Base-by-base conservation (phyloP, 1,139 yeast species). In the Candida gigantensis region DNA sequence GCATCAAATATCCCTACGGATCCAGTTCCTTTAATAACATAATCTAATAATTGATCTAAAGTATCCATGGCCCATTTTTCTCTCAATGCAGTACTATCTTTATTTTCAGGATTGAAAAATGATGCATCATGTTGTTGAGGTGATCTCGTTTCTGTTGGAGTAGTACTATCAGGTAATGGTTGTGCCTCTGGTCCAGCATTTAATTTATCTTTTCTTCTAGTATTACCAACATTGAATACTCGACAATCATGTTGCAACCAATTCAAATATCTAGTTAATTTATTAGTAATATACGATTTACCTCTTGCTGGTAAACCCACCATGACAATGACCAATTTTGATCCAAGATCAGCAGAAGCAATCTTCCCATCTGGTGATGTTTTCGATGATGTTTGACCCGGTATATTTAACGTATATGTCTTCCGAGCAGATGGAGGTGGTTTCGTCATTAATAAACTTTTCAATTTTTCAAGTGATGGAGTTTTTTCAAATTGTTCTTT, bases 11-110 rank as follows among this genome's bases (percentile, higher is more conserved):
- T 88, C 2, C 97, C 98, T 10, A 90, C 97, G 3, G 90, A 82
- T 2, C 97, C 97, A 21, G 81, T 78, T 0, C 90, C 95, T 18
- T 77, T 73, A 36, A 88, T 60, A 5, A 92, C 77, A 58, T 86
- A 90, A 51, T 88, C 94, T 26, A 92, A 68, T 43, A 92, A 63
- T 52, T 84, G 86, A 43, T 88, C 95, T 41, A 92, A 67, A 0
- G 97, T 92, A 47, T 90, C 96, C 81, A 85, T 82, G 0, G 98
- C 98, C 97, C 97, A 90, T 57, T 84, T 79, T 50, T 92, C 97
- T 43, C 97, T 74, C 35, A 89, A 67, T 19, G 74, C 68, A 10
- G 79, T 79, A 17, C 84, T 79, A 23, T 77, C 68, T 32, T 70
- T 63, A 55, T 92, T 89, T 42, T 79, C 81, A 0, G 97, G 97